Evolutionary conservation across 805 yeast genomes (phyloP), one percentile per base, ranked within the genome.

Genomic region (Suhomyces kilbournensis): DNA sequence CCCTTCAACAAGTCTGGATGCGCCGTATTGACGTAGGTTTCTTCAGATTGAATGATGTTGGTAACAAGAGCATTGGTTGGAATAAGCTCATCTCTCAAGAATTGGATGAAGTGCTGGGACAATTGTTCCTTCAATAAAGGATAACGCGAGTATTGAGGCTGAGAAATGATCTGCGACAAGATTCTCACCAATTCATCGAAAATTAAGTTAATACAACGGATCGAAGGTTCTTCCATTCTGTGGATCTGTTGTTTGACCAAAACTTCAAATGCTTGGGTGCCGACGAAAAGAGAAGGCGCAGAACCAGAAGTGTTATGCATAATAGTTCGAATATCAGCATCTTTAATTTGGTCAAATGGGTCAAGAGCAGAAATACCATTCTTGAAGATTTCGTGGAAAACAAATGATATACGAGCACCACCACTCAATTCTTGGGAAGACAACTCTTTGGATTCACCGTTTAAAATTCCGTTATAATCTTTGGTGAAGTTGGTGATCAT

Each of bases 291-390:
- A 4, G 97, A 89, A 12, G 99, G 98, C 1, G 98, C 69, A 32
- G 97, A 87, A 64, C 99, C 99, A 7, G 97, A 88, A 43, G 97
- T 88, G 71, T 93, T 93, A 76, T 94, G 93, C 86, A 93, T 87
- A 58, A 94, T 94, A 17, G 98, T 93, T 73, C 99, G 84, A 64
- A 93, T 93, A 69, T 93, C 99, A 28, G 90, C 86, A 67, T 93
- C 97, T 72, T 90, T 90, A 63, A 93, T 91, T 70, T 91, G 96
- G 67, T 93, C 97, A 69, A 90, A 94, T 48, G 99, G 99, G 70
- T 93, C 98, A 53, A 93, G 78, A 0, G 97, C 88, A 65, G 83
- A 82, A 51, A 93, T 80, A 74, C 98, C 98, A 68, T 90, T 92
- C 66, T 93, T 86, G 77, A 84, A 93, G 53, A 94, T 88, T 75